phyloP scores from a whole-genome alignment of 2,329 filamentous ascomycete species.

The Berkeleyomyces basicola region DNA sequence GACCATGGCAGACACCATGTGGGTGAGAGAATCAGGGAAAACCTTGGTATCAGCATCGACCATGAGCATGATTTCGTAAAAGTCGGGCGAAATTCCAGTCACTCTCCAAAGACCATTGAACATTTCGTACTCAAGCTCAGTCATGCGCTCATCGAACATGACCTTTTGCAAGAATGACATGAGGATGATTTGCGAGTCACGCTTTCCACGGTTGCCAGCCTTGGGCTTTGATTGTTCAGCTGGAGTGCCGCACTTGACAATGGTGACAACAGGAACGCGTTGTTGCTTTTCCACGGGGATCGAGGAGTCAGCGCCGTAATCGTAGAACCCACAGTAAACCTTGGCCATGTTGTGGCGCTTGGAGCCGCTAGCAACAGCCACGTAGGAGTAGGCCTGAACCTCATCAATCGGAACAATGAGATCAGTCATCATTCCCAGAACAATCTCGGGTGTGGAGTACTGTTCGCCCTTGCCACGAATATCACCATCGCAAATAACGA shows the following conservation, averaged over 20 bases:
- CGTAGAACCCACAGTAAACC: conserved; percentile 94
- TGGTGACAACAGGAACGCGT: conserved; percentile 90
- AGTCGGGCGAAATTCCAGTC: conserved; percentile 94
- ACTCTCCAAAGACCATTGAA: conserved; percentile 99
- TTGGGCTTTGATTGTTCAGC: conserved; percentile 69
- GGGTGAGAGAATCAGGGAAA: conserved; percentile 92
- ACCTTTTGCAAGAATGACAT: conserved; percentile 99
- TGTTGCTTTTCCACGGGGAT: conserved; percentile 82
- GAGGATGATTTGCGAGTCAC: conserved; percentile 95
- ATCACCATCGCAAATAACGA: conserved; percentile 92
- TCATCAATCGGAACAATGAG: conserved; percentile 63
- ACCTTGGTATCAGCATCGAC: conserved; percentile 98
- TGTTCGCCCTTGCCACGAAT: conserved; percentile 91
- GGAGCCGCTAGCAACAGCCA: conserved; percentile 84
- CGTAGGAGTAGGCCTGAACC: conserved; percentile 83
- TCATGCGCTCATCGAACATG: conserved; percentile 99
- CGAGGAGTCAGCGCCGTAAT: conserved; percentile 68
- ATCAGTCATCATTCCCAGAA: conserved; percentile 88
- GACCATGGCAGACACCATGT: conserved; percentile 99
- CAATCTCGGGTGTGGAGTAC: conserved; percentile 76
- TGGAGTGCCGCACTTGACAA: conserved; percentile 90
- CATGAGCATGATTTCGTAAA: conserved; percentile 96
- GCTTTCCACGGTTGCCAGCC: conserved; percentile 93
- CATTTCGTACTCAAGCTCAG: conserved; percentile 97
- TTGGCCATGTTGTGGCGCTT: conserved; percentile 99